phyloP scores from a whole-genome alignment of 192 early-diverging fungal species.

The Fimicolochytrium jonesii region DNA sequence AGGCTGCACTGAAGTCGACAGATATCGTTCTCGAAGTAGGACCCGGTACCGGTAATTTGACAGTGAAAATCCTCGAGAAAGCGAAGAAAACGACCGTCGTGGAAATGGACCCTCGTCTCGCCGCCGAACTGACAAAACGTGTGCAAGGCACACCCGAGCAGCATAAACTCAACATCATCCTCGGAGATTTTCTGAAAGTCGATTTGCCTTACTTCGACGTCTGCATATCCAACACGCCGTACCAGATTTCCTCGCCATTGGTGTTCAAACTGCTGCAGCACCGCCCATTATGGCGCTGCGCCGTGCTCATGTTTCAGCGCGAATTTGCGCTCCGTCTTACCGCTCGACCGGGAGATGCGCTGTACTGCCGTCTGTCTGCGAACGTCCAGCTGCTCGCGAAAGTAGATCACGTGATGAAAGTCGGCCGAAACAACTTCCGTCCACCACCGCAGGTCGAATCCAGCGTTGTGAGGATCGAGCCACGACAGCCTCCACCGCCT shows the following conservation, averaged over 20 bases:
- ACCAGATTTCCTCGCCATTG: conserved; percentile 94
- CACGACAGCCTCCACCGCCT: conserved; percentile 88
- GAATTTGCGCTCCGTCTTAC: conserved; percentile 95
- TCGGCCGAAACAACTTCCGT: conserved; percentile 96
- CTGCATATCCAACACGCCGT: conserved; percentile 97
- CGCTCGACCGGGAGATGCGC: conserved; percentile 87
- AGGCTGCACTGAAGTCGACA: conserved; percentile 42
- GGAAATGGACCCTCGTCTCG: conserved; percentile 94
- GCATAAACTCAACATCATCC: conserved; percentile 83
- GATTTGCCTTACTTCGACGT: conserved; percentile 97
- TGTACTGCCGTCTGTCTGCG: conserved; percentile 89
- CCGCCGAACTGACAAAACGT: conserved; percentile 94
- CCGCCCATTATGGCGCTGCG: conserved; percentile 68
- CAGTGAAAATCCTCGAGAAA: conserved; percentile 86
- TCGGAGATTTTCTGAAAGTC: conserved; percentile 97
- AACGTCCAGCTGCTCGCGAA: conserved; percentile 93
- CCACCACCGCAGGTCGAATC: conserved; percentile 97
- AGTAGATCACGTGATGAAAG: conserved; percentile 96
- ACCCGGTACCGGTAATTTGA: conserved; percentile 98
- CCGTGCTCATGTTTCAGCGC: conserved; percentile 98
- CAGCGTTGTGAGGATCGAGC: conserved; percentile 90
- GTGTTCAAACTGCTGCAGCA: conserved; percentile 94
- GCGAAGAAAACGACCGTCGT: conserved; percentile 87
- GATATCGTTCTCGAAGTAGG: conserved; percentile 78
- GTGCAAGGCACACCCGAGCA: conserved; percentile 89